Conservation (phyloP, 2,329 filamentous ascomycete genomes). For the Ceratocystis diversiconidia region DNA sequence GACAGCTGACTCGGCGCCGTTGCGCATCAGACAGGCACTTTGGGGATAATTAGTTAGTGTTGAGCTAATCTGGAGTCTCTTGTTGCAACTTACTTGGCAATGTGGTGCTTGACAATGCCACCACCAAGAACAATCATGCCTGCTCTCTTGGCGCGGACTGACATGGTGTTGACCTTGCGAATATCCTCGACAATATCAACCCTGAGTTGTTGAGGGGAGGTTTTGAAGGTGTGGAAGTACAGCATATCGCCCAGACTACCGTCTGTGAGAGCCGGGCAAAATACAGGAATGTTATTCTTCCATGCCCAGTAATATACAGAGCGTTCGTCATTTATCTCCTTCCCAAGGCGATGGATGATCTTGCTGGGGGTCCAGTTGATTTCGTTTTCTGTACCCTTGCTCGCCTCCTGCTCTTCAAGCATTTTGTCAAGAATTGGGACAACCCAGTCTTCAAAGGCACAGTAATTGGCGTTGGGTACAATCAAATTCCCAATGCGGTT, state of each 20-base stretch:
- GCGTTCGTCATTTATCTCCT: constrained; percentile 83
- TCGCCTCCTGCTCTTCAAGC: constrained; percentile 83
- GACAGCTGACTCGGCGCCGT: constrained; percentile 90
- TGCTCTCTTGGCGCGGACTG: constrained; percentile 70
- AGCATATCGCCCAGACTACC: constrained; percentile 95
- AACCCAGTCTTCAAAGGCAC: constrained; percentile 94
- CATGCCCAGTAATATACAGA: constrained; percentile 96
- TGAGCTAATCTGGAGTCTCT: background rate
- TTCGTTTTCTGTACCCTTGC: constrained; percentile 51
- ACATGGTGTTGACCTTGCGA: constrained; percentile 78
- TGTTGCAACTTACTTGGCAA: constrained; percentile 50
- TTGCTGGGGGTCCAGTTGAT: constrained; percentile 90
- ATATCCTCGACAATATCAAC: constrained; percentile 93
- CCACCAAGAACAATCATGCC: constrained; percentile 95
- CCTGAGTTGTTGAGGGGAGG: constrained; percentile 64
- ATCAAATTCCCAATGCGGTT: constrained; percentile 94
- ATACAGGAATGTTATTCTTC: constrained; percentile 92
- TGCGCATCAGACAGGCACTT: constrained; percentile 80
- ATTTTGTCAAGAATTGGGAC: constrained; percentile 88
- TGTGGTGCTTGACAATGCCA: constrained; percentile 95
- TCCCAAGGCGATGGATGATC: constrained; percentile 76
- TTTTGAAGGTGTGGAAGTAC: constrained; percentile 93
- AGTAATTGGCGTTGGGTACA: constrained; percentile 91
- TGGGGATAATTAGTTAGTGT: background rate
- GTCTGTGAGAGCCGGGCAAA: constrained; percentile 91